Evolutionary conservation across 495 filamentous ascomycete species (phyloP), one percentile per base, ranked within the genome.

Genomic region (Penicillium paxilli): DNA sequence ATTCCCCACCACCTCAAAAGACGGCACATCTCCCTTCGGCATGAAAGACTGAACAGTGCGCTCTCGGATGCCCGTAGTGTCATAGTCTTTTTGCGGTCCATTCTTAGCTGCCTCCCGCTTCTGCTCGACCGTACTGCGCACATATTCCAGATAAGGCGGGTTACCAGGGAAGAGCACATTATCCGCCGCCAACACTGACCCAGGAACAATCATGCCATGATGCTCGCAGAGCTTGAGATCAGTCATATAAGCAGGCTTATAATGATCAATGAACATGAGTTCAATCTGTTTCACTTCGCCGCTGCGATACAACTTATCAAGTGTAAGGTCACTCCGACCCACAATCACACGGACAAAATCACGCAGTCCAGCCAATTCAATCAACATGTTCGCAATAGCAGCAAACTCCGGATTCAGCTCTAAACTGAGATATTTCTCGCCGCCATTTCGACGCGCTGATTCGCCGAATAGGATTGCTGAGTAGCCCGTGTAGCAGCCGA

Each of bases 401-500:
- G 81, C 87, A 55, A 85, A 90, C 42, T 83, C 80, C 0, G 88
- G 83, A 58, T 85, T 86, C 55, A 81, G 66, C 55, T 92, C 89
- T 0, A 91, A 70, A 62, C 83, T 86, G 58, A 78, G 83, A 63
- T 88, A 91, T 24, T 71, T 66, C 58, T 78, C 73, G 5, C 86
- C 85, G 16, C 84, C 83, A 17, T 76, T 77, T 16, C 78, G 70
- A 25, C 78, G 76, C 3, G 89, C 65, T 3, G 85, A 82, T 11
- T 82, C 77, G 24, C 80, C 86, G 58, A 91, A 91, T 5, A 89
- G 72, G 46, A 91, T 83, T 37, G 85, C 83, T 0, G 87, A 90
- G 73, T 92, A 94, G 38, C 90, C 90, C 25, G 91, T 75, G 69
- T 92, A 95, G 44, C 87, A 87, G 35, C 90, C 90, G 4, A 93